Evolutionary conservation across 495 filamentous ascomycete genomes (phyloP).

Genomic region (Podospora fimiseda): DNA sequence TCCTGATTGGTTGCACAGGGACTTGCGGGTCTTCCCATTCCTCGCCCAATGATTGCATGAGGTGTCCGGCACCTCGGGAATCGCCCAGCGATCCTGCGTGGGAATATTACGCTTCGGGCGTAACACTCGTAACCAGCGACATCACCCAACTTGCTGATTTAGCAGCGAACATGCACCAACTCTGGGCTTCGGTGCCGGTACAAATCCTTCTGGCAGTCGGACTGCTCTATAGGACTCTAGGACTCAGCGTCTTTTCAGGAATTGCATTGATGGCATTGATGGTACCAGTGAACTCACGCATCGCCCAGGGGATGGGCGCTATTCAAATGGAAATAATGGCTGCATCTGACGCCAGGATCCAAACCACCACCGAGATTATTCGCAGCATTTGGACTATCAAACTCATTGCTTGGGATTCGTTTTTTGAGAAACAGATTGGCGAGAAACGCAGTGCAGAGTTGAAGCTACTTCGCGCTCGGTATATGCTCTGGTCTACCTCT

Average conservation of each 20-base stretch:
- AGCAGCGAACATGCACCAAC: slow-evolving; percentile 4
- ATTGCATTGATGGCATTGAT: slow-evolving; percentile 7
- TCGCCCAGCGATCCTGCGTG: too few relatives aligned
- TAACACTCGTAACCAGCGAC: slow-evolving; percentile 7
- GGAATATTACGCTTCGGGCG: too few relatives aligned
- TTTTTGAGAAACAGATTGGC: neutral
- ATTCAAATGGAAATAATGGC: slow-evolving; percentile 9
- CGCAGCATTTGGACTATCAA: slow-evolving; percentile 2
- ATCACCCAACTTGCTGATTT: slow-evolving; percentile 5
- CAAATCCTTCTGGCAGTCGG: slow-evolving; percentile 6
- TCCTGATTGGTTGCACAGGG: too few relatives aligned
- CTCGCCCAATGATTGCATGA: too few relatives aligned
- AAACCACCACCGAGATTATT: slow-evolving; percentile 1
- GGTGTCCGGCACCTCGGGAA: too few relatives aligned
- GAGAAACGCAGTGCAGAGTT: slow-evolving; percentile 1
- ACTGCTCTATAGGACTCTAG: slow-evolving; percentile 7
- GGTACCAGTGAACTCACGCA: slow-evolving; percentile 9
- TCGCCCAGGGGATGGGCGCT: slow-evolving; percentile 8
- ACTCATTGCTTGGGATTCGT: slow-evolving; percentile 3
- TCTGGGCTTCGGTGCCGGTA: slow-evolving; percentile 4
- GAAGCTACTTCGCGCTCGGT: neutral
- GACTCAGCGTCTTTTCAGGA: slow-evolving; percentile 8
- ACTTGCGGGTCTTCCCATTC: too few relatives aligned
- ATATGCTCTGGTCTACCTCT: slow-evolving; percentile 3
- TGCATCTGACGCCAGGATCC: slow-evolving; percentile 7